These are phyloP conservation scores for Colletotrichum tropicale DNA, from an alignment of 2,329 filamentous ascomycete species.

Conservation along the genomic window DNA sequence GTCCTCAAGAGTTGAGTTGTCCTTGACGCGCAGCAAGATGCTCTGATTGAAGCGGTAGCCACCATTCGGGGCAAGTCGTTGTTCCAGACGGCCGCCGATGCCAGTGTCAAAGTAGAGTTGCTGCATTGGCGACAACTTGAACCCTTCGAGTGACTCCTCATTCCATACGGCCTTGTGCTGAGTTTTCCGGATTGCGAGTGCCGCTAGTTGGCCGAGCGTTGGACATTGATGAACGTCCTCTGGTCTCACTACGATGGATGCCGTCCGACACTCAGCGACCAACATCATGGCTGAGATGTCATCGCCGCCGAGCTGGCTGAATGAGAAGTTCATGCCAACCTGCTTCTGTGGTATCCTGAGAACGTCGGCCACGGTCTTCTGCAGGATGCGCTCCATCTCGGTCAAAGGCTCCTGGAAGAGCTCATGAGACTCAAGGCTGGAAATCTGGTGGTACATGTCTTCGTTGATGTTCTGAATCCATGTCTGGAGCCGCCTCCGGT, in stretches of 20 bases:
- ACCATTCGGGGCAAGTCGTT: constrained; percentile 32
- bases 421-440: constrained; percentile 44
- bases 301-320: constrained; percentile 43
- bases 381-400: constrained; percentile 42
- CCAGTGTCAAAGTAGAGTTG: constrained; percentile 55
- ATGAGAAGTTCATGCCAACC: constrained; percentile 48
- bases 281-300: constrained; percentile 42
- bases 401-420: constrained; percentile 36
- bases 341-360: constrained; percentile 40
- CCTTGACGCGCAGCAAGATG: constrained; percentile 49
- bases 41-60: constrained; percentile 57
- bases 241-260: constrained; percentile 39
- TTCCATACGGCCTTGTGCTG: constrained; percentile 32
- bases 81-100: constrained; percentile 39
- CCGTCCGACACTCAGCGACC: constrained; percentile 39
- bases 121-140: constrained; percentile 59
- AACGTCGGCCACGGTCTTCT: constrained; percentile 40
- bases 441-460: constrained; percentile 47
- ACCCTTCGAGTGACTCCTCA: constrained; percentile 38
- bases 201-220: constrained; percentile 42
- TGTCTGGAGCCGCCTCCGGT: constrained; percentile 51
- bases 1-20: constrained; percentile 43
- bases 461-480: constrained; percentile 60
- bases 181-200: constrained; percentile 35
- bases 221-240: constrained; percentile 41